phyloP scores from a whole-genome alignment of 495 filamentous ascomycete species.

The Sordaria brevicollis region DNA sequence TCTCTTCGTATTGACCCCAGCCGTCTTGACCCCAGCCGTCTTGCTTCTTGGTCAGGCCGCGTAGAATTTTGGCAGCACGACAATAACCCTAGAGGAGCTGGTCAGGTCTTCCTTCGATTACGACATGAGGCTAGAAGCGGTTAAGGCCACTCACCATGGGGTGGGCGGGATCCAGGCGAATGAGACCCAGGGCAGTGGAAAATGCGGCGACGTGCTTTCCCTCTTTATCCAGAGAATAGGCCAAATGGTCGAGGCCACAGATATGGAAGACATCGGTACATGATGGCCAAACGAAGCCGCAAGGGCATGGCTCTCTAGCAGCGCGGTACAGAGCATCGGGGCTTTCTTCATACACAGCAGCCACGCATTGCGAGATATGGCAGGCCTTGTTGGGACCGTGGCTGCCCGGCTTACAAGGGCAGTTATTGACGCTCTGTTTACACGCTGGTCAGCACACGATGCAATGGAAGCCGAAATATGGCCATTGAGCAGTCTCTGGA shows the following conservation, averaged over 20 bases:
- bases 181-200: conserved; percentile 12
- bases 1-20: too few species aligned
- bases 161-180: conserved; percentile 13
- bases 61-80: conserved; percentile 14
- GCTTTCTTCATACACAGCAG: conserved; percentile 3
- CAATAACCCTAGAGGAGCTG: conserved; percentile 14
- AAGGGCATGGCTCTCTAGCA: conserved; percentile 6
- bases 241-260: conserved; percentile 12
- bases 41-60: conserved; percentile 5
- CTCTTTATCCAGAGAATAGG: conserved; percentile 8
- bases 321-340: conserved; percentile 3
- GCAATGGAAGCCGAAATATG: background rate
- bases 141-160: conserved; percentile 7
- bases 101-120: background rate
- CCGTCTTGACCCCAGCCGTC: too few species aligned
- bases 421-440: conserved; percentile 10
- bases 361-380: conserved; percentile 12
- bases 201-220: conserved; percentile 11
- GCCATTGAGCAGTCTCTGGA: background rate
- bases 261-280: conserved; percentile 9
- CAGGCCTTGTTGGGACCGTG: conserved; percentile 20
- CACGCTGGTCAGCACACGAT: background rate
- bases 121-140: background rate
- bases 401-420: conserved; percentile 6
- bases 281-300: conserved; percentile 16